Conservation (phyloP, 83 land plant species). For the Diphasiastrum complanatum region DNA sequence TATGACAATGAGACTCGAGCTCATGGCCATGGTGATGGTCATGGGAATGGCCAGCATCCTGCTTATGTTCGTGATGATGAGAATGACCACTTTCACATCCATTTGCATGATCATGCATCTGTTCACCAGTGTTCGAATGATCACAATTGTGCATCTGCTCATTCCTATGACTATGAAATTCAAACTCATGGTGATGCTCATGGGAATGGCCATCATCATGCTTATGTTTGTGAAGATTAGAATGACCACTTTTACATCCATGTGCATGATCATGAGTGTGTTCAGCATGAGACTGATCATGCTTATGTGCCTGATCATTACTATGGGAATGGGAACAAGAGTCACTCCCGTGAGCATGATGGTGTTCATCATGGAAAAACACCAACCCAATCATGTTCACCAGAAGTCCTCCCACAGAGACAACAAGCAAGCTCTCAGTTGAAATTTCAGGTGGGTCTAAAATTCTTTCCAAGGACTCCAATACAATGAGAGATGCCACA, state of each 20-base stretch:
- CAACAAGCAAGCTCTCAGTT: constrained; percentile 67
- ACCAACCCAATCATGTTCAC: constrained; percentile 84
- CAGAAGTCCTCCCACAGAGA: constrained; percentile 81
- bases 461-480: constrained; percentile 89
- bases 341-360: constrained; percentile 86
- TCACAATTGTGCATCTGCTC: constrained; percentile 10
- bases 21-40: background rate
- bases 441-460: constrained; percentile 93
- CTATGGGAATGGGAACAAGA: constrained; percentile 50
- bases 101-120: constrained; percentile 16
- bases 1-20: background rate
- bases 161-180: background rate
- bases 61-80: background rate
- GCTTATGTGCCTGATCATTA: background rate
- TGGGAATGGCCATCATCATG: constrained; percentile 9
- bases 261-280: background rate
- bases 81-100: constrained; percentile 10
- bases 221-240: background rate
- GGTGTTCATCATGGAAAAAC: constrained; percentile 94
- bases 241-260: background rate
- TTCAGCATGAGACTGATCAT: background rate
- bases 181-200: background rate
- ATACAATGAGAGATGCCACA: constrained; percentile 82
- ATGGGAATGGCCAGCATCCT: background rate
- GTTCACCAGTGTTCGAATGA: background rate